Evolutionary conservation across 352 stramenopile genomes (phyloP).

Genomic region (Phytophthora sojae): DNA sequence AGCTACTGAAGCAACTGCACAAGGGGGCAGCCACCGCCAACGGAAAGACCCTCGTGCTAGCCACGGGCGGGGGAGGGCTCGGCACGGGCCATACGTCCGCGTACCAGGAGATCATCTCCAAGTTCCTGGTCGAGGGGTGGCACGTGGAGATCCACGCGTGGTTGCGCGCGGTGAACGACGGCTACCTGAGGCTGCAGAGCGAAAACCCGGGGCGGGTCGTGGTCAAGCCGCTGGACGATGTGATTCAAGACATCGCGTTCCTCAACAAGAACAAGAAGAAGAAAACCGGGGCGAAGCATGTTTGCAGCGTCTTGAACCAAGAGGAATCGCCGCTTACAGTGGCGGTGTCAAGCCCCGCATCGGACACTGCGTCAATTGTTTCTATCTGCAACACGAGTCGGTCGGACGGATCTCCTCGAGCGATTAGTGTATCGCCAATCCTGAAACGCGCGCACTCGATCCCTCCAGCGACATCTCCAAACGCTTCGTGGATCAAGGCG

Average conservation of each 20-base stretch:
- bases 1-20: constrained; percentile 25
- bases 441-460: constrained; percentile 6
- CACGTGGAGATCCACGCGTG: constrained; percentile 36
- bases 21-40: constrained; percentile 15
- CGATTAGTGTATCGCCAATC: constrained; percentile 9
- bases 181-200: constrained; percentile 21
- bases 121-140: constrained; percentile 28
- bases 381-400: neutral
- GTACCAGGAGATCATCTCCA: constrained; percentile 24
- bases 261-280: constrained; percentile 10
- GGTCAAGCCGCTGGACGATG: constrained; percentile 32
- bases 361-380: constrained; percentile 1
- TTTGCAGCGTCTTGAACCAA: constrained; percentile 3
- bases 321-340: constrained; percentile 9
- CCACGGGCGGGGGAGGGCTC: constrained; percentile 16
- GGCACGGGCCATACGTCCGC: constrained; percentile 13
- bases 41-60: constrained; percentile 31
- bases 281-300: neutral
- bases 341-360: constrained; percentile 4
- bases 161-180: constrained; percentile 31
- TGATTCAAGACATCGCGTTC: constrained; percentile 17
- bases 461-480: constrained; percentile 19
- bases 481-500: constrained; percentile 30
- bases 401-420: neutral
- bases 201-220: constrained; percentile 17